Evolutionary conservation across 2,329 filamentous ascomycete genomes (phyloP).

Genomic region (Colletotrichum kahawae): DNA sequence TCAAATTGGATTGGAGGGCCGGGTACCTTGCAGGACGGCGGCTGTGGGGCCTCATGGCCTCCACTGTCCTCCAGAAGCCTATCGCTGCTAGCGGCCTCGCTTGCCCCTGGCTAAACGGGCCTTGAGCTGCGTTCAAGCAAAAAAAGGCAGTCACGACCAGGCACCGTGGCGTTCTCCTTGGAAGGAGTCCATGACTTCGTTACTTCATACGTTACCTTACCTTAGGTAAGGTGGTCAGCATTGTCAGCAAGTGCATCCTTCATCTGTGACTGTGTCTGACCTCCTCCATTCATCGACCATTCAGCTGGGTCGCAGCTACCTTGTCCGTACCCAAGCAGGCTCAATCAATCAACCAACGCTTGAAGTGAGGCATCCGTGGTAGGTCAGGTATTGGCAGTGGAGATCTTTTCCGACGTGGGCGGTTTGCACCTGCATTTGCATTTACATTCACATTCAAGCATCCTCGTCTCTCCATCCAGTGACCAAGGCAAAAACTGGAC

Average conservation of each 20-base stretch:
- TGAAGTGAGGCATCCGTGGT: background rate
- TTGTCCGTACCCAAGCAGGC: background rate
- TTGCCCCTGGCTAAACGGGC: conserved; percentile 4
- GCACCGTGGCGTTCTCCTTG: background rate
- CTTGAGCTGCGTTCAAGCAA: background rate
- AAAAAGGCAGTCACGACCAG: background rate
- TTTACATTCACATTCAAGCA: background rate
- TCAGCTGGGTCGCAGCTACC: background rate
- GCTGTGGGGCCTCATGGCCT: conserved; percentile 6
- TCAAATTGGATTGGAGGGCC: conserved; percentile 12
- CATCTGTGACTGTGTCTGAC: background rate
- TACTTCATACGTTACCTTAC: background rate
- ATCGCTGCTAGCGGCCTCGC: conserved; percentile 11
- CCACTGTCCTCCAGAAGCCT: conserved; percentile 18
- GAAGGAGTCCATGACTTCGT: background rate
- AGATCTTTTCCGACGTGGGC: background rate
- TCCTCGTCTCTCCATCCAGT: background rate
- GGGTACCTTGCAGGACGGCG: conserved; percentile 18
- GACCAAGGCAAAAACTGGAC: background rate
- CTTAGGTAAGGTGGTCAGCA: background rate
- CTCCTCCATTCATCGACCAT: background rate
- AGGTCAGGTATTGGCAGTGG: background rate
- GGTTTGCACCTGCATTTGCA: background rate
- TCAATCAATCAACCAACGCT: background rate
- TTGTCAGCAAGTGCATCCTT: background rate